phyloP scores from a whole-genome alignment of 352 stramenopile species.

The Phytophthora pisi region DNA sequence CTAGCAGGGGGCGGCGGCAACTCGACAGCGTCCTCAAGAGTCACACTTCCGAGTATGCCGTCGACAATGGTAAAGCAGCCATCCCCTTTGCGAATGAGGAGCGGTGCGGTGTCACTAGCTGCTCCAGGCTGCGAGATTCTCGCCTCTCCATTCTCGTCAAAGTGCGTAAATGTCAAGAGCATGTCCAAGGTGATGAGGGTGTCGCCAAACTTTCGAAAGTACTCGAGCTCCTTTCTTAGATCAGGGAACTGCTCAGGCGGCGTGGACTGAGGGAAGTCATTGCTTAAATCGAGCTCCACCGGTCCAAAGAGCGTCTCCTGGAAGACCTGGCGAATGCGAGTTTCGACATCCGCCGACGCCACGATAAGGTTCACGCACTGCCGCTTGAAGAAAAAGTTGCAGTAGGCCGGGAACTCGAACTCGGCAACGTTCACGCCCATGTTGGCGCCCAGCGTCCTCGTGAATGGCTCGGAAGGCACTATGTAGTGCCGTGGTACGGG shows the following conservation, averaged over 20 bases:
- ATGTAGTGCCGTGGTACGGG: constrained; percentile 95
- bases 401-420: constrained; percentile 98
- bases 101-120: constrained; percentile 26
- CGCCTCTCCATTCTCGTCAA: constrained; percentile 68
- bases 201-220: constrained; percentile 91
- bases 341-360: constrained; percentile 73
- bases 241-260: constrained; percentile 67
- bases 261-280: constrained; percentile 77
- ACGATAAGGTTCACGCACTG: constrained; percentile 90
- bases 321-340: constrained; percentile 86
- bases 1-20: constrained; percentile 47
- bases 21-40: constrained; percentile 60
- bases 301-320: constrained; percentile 91
- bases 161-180: constrained; percentile 89
- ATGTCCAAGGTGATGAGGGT: constrained; percentile 90
- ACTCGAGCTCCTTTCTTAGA: constrained; percentile 84
- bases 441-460: constrained; percentile 92
- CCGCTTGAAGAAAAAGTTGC: constrained; percentile 96
- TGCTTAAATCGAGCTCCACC: constrained; percentile 65
- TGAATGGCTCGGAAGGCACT: constrained; percentile 95
- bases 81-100: constrained; percentile 76
- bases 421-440: constrained; percentile 96
- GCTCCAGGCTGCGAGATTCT: constrained; percentile 66
- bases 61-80: constrained; percentile 70
- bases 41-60: constrained; percentile 54